These are phyloP conservation scores for Sporisorium graminicola DNA, from an alignment of 1,284 basidiomycete species.

Conservation along the genomic window DNA sequence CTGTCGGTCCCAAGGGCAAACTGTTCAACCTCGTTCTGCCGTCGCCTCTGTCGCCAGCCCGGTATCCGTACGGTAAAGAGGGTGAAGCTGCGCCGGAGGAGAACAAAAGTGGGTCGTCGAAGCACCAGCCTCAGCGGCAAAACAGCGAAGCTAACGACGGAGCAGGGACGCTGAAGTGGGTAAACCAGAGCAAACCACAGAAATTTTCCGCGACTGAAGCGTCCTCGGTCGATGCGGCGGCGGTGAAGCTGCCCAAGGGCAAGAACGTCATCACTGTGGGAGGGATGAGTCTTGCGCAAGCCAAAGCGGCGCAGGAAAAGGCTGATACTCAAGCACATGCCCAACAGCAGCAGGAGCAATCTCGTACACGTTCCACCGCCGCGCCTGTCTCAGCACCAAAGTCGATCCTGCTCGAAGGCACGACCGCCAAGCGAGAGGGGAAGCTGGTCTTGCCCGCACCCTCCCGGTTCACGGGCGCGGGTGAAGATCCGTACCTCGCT, in stretches of 20 bases:
- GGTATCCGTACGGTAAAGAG: slow-evolving; percentile 50
- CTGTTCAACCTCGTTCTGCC: slow-evolving; percentile 44
- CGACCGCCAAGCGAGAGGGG: background rate
- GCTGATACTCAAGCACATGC: slow-evolving; percentile 8
- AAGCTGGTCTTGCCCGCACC: slow-evolving; percentile 28
- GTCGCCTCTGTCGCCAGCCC: slow-evolving; percentile 38
- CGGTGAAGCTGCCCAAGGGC: slow-evolving; percentile 14
- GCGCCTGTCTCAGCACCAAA: background rate
- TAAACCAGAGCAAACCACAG: background rate
- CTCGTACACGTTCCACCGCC: background rate
- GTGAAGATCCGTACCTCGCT: slow-evolving; percentile 26
- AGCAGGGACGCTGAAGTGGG: slow-evolving; percentile 12
- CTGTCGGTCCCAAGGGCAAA: slow-evolving; percentile 49
- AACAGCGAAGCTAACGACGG: background rate
- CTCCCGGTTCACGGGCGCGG: slow-evolving; percentile 3
- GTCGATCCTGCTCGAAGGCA: slow-evolving; percentile 10
- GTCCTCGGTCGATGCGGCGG: background rate
- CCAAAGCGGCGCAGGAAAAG: slow-evolving; percentile 16
- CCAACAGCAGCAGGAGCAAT: background rate
- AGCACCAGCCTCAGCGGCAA: background rate
- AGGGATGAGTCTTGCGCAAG: slow-evolving; percentile 17
- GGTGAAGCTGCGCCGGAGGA: background rate
- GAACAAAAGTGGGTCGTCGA: background rate
- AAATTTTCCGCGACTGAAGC: background rate
- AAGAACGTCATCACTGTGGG: slow-evolving; percentile 37